Base-by-base conservation (phyloP, 2,329 filamentous ascomycete species). In the Diaporthe citri region DNA sequence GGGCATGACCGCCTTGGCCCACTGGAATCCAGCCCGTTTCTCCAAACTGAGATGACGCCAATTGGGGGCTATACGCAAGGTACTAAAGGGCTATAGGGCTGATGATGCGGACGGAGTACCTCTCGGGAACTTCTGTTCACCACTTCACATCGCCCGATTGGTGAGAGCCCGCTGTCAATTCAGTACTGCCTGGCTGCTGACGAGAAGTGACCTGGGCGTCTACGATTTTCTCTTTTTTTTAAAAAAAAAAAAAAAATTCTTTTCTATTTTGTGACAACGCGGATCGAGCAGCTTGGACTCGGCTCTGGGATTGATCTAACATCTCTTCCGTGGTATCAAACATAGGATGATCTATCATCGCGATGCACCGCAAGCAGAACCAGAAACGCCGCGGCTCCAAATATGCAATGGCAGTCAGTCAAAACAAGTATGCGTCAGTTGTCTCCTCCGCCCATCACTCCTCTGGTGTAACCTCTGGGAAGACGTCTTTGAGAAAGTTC, bases 401-500 rank as follows among this genome's bases (percentile, higher is more conserved):
- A 41, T 39, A 69, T 69, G 64, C 64, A 52, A 41, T 55, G 46
- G 48, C 8, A n/a, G 48, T 41, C 39, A 55, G n/a, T 55, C 17
- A 55, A 55, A 69, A 22, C 12, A 69, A 55, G n/a, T 55, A 46
- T 36, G 46, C 48, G 46, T 34, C 43, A 31, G 25, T 39, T 20
- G 10, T 36, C 25, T 51, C 31, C 48, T 28, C 67, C 46, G 17
- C 28, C 67, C 28, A 75, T 74, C 71, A 75, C 73, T 78, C 48
- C 62, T 75, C 64, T 6, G 74, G 57, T 69, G 80, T 75, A 56
- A 82, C 79, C 69, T 84, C 80, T 1, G 85, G 85, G 74, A 91
- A 85, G 43, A 91, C 86, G 60, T 92, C 88, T 80, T 89, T 87
- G 77, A 98, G 79, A 80, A 98, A 95, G 73, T 93, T 95, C 81